Conservation (phyloP, 495 filamentous ascomycete genomes). For the Lasiosphaeris hirsuta region DNA sequence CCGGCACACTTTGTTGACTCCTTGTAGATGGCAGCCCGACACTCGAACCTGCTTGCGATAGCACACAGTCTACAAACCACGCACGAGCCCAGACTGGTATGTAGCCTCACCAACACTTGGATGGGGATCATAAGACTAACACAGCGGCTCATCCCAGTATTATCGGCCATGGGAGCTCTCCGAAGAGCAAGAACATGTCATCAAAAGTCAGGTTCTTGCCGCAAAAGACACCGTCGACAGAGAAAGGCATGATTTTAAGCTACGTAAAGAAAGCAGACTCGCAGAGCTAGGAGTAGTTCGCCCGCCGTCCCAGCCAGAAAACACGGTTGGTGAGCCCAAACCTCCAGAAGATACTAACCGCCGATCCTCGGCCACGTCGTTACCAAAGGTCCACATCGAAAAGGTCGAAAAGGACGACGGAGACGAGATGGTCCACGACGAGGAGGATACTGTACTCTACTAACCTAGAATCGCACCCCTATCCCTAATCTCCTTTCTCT, state of each 20-base stretch:
- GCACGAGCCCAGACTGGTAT: slow-evolving; percentile 72
- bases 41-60: slow-evolving; percentile 65
- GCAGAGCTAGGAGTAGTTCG: slow-evolving; percentile 27
- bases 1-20: slow-evolving; percentile 24
- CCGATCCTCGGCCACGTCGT: slow-evolving; percentile 14
- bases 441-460: slow-evolving; percentile 85
- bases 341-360: slow-evolving; percentile 43
- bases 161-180: slow-evolving; percentile 85
- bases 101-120: background rate
- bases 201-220: slow-evolving; percentile 46
- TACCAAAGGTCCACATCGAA: slow-evolving; percentile 26
- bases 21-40: slow-evolving; percentile 72
- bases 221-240: slow-evolving; percentile 44
- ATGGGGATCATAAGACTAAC: slow-evolving; percentile 5
- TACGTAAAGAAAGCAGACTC: slow-evolving; percentile 32
- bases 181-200: slow-evolving; percentile 44
- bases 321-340: slow-evolving; percentile 47
- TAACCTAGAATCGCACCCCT: slow-evolving; percentile 50
- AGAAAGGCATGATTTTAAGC: slow-evolving; percentile 43
- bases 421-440: slow-evolving; percentile 68
- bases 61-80: slow-evolving; percentile 75
- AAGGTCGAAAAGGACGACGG: slow-evolving; percentile 58
- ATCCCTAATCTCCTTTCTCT: slow-evolving; percentile 1
- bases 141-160: slow-evolving; percentile 54
- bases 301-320: slow-evolving; percentile 25